Base-by-base conservation (phyloP, 225 moss, liverwort and hornwort species). In the Pleurozium schreberi region DNA sequence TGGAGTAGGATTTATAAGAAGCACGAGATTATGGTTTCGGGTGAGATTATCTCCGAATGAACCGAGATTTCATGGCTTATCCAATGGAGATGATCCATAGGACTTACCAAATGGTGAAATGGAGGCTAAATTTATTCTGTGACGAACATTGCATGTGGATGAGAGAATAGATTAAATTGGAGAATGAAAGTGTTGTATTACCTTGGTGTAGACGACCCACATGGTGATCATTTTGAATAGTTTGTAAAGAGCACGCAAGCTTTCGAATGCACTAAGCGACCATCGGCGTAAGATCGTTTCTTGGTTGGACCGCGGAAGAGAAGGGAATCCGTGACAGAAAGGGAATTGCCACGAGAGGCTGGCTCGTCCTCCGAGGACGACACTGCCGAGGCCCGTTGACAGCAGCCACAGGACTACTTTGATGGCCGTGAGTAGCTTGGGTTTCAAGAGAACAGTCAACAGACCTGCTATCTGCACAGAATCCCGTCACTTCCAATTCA, bases 381-480 rank as follows among this genome's bases (percentile, higher is more conserved):
- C 61, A 60, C 95, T 97, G 52, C 98, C 97, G 8, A 95, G 38
- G 11, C 93, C 70, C 25, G 96, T 93, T 27, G 96, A 93, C 60
- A 98, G 84, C 43, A 95, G 83, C 95, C 95, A 93, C n/a, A 98
- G 87, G 47, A 93, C 53, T 11, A 88, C 57, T 57, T 90, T 89
- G 78, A 95, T 30, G 47, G 91, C 86, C 23, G 26, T 26, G 49
- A 96, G 80, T 6, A 89, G 84, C 60, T 59, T 55, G 31, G 93
- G 89, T 58, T 95, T 94, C 89, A 95, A 82, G 22, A 94, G 86
- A 59, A 84, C 87, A 42, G 55, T 75, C 81, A 95, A 59, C 16
- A 94, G 79, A 53, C 97, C 95, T 68, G 97, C 97, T 14, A 96
- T 94, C 98, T 96, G 94, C 82, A 55, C 70, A 65, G 40, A 50